phyloP scores from a whole-genome alignment of 2,329 filamentous ascomycete genomes.

The Calonectria leucothoes region DNA sequence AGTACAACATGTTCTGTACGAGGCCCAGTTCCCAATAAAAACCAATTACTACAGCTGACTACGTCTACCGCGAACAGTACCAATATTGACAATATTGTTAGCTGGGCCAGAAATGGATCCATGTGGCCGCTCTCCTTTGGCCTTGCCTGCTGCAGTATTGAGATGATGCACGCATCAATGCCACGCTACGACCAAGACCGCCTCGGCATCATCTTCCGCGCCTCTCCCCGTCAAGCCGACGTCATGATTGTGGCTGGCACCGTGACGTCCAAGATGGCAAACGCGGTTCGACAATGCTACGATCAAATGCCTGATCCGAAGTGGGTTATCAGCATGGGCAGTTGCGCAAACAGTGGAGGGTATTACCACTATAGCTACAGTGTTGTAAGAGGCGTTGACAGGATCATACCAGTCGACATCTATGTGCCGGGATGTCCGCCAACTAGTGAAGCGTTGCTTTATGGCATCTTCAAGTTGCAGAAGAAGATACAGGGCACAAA shows the following conservation, averaged over 20 bases:
- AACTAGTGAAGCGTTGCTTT: conserved; percentile 58
- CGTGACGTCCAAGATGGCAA: conserved; percentile 75
- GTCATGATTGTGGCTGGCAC: conserved; percentile 75
- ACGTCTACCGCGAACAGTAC: conserved; percentile 49
- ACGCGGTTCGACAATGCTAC: conserved; percentile 71
- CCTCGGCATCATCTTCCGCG: conserved; percentile 73
- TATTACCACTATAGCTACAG: conserved; percentile 80
- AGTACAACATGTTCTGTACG: background rate
- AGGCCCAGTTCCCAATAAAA: background rate
- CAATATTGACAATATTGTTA: conserved; percentile 64
- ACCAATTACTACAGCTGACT: background rate
- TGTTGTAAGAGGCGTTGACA: conserved; percentile 73
- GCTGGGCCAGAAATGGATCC: conserved; percentile 69
- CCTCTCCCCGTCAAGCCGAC: conserved; percentile 72
- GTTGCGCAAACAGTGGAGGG: conserved; percentile 76
- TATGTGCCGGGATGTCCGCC: conserved; percentile 74
- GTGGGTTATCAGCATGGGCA: conserved; percentile 75
- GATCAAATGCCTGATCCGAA: conserved; percentile 75
- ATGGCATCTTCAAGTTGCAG: conserved; percentile 74
- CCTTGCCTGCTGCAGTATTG: conserved; percentile 70
- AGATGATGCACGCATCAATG: conserved; percentile 73
- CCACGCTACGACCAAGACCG: conserved; percentile 72
- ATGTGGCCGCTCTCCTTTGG: conserved; percentile 71
- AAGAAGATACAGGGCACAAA: conserved; percentile 72
- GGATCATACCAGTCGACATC: conserved; percentile 74